Base-by-base conservation (phyloP, 73 alveolate genomes). In the Paraurostyla sp. region DNA sequence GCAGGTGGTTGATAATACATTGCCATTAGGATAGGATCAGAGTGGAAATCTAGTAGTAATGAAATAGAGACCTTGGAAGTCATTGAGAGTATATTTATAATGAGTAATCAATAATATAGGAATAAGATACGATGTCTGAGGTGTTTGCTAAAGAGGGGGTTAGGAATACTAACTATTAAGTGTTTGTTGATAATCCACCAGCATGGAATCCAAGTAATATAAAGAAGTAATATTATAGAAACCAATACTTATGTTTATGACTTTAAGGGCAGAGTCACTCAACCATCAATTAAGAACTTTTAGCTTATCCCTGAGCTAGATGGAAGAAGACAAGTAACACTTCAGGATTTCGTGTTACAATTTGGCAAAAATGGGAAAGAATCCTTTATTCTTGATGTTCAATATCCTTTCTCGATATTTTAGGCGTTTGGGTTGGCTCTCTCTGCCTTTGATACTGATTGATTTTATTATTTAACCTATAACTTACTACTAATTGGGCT, bases 241-340 rank as follows among this genome's bases (percentile, higher is more conserved):
- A 58, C 83, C 6, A 86, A 93, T 59, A 95, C 97, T 32, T 96
- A 89, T 48, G 99, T 94, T 23, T 84, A 93, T 49, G 96, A 96
- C 78, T 96, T 96, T 57, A 91, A 93, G 69, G 96, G 97, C 15
- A 90, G 99, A 87, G 99, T 96, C 33, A 96, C 96, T 63, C 87
- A 82, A 57, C 96, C 99, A 0, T 88, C 97, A 0, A 96, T 94
- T 0, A 96, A 96, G 88, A 96, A 96, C 65, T 94, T 95, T 81
- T 89, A 96, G 86, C 62, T 94, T 15, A 80, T 94, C 0, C 94
- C 91, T 27, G 96, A 94, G 27, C 23, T 45, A 32, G 93, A 85
- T 46, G 97, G 94, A 25, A 83, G 94, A 25, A 90, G 90, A 41
- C 80, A 91, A 22, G 85, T 68, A 27, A 65, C 71, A 9, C 59